phyloP scores from a whole-genome alignment of 768 basidiomycete species.

The Pholiota molesta region DNA sequence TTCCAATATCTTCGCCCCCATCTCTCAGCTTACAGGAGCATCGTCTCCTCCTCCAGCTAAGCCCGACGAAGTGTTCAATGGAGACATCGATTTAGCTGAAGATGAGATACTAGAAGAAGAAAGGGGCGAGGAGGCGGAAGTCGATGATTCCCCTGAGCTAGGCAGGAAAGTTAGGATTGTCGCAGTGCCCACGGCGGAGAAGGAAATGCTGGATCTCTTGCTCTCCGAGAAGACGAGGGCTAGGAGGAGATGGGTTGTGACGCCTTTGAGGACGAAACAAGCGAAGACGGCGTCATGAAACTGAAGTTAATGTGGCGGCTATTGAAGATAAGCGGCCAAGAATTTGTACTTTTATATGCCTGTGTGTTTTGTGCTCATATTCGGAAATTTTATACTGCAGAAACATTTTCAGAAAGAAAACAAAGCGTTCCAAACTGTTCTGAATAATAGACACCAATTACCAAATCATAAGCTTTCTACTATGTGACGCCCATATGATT shows the following conservation, averaged over 20 bases:
- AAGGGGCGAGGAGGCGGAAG: slow-evolving; percentile 75
- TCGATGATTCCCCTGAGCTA: slow-evolving; percentile 69
- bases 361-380: background rate
- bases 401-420: background rate
- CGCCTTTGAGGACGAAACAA: slow-evolving; percentile 38
- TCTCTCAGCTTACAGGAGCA: slow-evolving; percentile 53
- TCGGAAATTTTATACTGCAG: background rate
- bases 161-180: slow-evolving; percentile 56
- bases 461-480: too few species aligned
- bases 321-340: background rate
- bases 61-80: slow-evolving; percentile 69
- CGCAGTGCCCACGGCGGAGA: slow-evolving; percentile 38
- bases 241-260: slow-evolving; percentile 42
- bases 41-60: slow-evolving; percentile 43
- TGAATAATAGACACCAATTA: too few species aligned
- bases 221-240: slow-evolving; percentile 34
- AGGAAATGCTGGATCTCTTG: slow-evolving; percentile 27
- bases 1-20: slow-evolving; percentile 59
- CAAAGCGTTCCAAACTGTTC: background rate
- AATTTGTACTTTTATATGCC: background rate
- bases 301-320: background rate
- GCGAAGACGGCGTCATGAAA: slow-evolving; percentile 33
- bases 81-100: slow-evolving; percentile 72
- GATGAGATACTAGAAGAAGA: slow-evolving; percentile 83
- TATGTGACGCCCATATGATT: background rate